Evolutionary conservation across 805 yeast genomes (phyloP).

Genomic region (Lipomyces mesembrius): DNA sequence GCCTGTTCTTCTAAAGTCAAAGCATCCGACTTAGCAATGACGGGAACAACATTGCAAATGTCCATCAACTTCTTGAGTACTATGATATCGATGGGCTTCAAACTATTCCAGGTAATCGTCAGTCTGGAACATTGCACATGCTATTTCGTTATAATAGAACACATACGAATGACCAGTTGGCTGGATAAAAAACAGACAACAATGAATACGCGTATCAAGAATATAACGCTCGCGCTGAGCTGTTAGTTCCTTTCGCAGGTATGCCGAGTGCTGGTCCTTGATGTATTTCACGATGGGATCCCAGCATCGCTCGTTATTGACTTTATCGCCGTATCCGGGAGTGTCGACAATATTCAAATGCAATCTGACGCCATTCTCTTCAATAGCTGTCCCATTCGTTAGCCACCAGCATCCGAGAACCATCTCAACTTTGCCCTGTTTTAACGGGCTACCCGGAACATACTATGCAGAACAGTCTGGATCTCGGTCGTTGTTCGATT

Average conservation of each 20-base stretch:
- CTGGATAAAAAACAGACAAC: slow-evolving; percentile 85
- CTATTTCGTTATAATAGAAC: neutral
- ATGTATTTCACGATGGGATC: slow-evolving; percentile 90
- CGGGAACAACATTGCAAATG: slow-evolving; percentile 91
- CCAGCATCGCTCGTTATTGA: slow-evolving; percentile 75
- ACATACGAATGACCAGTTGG: slow-evolving; percentile 66
- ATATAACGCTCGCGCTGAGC: slow-evolving; percentile 74
- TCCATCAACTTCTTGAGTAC: slow-evolving; percentile 84
- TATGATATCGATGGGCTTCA: slow-evolving; percentile 78
- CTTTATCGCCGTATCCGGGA: slow-evolving; percentile 97
- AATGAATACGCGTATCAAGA: slow-evolving; percentile 89
- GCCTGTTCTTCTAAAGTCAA: slow-evolving; percentile 84
- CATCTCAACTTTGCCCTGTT: neutral
- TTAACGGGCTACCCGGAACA: neutral
- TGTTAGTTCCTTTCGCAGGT: slow-evolving; percentile 87
- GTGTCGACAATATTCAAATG: slow-evolving; percentile 91
- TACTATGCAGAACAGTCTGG: slow-evolving; percentile 42
- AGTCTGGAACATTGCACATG: neutral
- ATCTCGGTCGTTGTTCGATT: slow-evolving; percentile 65
- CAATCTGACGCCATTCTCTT: slow-evolving; percentile 86
- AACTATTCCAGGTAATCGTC: slow-evolving; percentile 51
- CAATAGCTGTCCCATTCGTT: slow-evolving; percentile 49
- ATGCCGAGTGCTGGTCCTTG: slow-evolving; percentile 80
- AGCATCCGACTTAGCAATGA: slow-evolving; percentile 91
- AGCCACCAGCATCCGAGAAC: neutral